phyloP scores from a whole-genome alignment of 768 basidiomycete genomes.

The Macrolepiota dolichaula region DNA sequence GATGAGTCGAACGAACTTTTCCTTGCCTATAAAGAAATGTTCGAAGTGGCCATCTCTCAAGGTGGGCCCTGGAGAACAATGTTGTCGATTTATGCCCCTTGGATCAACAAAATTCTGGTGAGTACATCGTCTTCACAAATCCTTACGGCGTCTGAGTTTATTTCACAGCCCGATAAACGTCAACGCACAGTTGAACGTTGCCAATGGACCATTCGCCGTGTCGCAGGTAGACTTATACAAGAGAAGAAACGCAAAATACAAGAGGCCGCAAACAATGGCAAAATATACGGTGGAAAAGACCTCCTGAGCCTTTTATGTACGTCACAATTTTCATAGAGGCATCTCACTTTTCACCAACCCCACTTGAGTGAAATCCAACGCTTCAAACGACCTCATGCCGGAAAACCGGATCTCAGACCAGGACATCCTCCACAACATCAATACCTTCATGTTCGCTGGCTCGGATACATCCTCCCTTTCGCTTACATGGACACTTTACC shows the following conservation, averaged over 20 bases:
- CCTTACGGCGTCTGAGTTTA: background rate
- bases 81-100: slow-evolving; percentile 57
- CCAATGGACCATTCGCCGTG: slow-evolving; percentile 58
- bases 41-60: slow-evolving; percentile 67
- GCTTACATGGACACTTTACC: slow-evolving; percentile 79
- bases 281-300: slow-evolving; percentile 62
- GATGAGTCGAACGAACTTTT: slow-evolving; percentile 78
- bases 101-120: slow-evolving; percentile 52
- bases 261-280: slow-evolving; percentile 53
- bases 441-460: slow-evolving; percentile 88
- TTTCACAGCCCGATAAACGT: slow-evolving; percentile 50
- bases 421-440: slow-evolving; percentile 82
- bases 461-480: slow-evolving; percentile 84
- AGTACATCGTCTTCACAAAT: slow-evolving; percentile 23
- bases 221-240: slow-evolving; percentile 73
- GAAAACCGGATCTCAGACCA: slow-evolving; percentile 82
- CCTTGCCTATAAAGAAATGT: slow-evolving; percentile 82
- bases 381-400: slow-evolving; percentile 61
- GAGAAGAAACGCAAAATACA: slow-evolving; percentile 74
- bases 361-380: slow-evolving; percentile 75
- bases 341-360: background rate
- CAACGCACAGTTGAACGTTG: slow-evolving; percentile 50
- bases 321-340: slow-evolving; percentile 20
- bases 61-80: slow-evolving; percentile 40
- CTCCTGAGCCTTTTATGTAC: slow-evolving; percentile 72